Evolutionary conservation across 1,139 yeast species (phyloP).

Genomic region (Zygotorulaspora mrakii): DNA sequence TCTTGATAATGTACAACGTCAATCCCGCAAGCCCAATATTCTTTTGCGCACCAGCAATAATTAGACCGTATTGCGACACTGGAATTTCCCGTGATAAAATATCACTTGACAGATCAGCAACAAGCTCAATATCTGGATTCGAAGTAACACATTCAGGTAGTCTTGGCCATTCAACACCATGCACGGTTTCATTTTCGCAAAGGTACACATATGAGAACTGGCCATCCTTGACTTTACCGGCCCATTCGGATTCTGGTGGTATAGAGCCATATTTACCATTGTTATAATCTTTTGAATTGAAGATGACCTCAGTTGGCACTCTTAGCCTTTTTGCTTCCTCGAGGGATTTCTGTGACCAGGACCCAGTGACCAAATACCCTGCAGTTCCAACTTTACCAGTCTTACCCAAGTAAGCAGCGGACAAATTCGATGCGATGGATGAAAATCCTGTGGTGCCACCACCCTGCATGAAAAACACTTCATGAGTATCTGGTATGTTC

Average conservation of each 20-base stretch:
- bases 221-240: slow-evolving; percentile 40
- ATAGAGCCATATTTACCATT: slow-evolving; percentile 61
- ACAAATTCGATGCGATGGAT: slow-evolving; percentile 74
- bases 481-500: slow-evolving; percentile 84
- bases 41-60: slow-evolving; percentile 97
- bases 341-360: slow-evolving; percentile 85
- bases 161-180: slow-evolving; percentile 79
- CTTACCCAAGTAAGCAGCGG: slow-evolving; percentile 65
- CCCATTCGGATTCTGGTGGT: slow-evolving; percentile 67
- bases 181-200: slow-evolving; percentile 95
- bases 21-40: slow-evolving; percentile 96
- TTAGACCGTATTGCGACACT: slow-evolving; percentile 77
- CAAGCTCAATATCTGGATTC: slow-evolving; percentile 63
- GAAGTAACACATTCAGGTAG: slow-evolving; percentile 55
- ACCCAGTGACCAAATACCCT: slow-evolving; percentile 86
- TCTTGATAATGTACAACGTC: slow-evolving; percentile 84
- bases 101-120: slow-evolving; percentile 93
- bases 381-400: slow-evolving; percentile 73
- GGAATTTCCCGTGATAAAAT: slow-evolving; percentile 78
- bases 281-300: slow-evolving; percentile 52
- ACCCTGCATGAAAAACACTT: slow-evolving; percentile 91
- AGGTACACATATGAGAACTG: slow-evolving; percentile 78
- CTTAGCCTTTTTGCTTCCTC: slow-evolving; percentile 88
- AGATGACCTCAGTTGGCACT: slow-evolving; percentile 64
- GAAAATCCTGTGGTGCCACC: slow-evolving; percentile 98